A percentile compares a stretch with the other conserved stretches of the same genome.
Conservation (phyloP, 768 basidiomycete species). For the Tephrocybe sp. region DNA sequence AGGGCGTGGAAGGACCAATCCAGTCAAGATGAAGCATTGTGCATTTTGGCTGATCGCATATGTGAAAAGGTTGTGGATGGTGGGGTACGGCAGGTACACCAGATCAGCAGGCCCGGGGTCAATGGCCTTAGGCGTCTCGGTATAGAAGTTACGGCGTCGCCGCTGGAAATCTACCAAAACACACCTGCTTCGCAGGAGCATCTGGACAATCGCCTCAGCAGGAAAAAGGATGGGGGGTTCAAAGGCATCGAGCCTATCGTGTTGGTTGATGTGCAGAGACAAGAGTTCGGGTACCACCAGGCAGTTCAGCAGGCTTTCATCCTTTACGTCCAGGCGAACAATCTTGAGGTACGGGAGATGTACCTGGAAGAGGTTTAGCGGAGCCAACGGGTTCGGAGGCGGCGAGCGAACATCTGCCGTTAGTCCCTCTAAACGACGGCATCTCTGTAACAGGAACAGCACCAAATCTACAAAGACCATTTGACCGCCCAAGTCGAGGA, state of each 20-base stretch:
- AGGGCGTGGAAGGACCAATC: constrained; percentile 1
- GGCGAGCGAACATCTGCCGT: constrained; percentile 2
- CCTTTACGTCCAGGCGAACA: constrained; percentile 2
- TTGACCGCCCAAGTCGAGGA: constrained; percentile 2
- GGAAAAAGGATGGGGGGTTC: not conserved
- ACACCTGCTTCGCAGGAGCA: constrained; percentile 1
- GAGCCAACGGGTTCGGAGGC: not conserved
- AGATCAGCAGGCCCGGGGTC: constrained; percentile 7
- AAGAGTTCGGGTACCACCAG: constrained; percentile 4
- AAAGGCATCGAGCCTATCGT: not conserved
- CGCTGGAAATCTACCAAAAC: constrained; percentile 3
- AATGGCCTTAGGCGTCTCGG: not conserved
- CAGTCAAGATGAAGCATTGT: constrained; percentile 1
- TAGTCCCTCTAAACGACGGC: not conserved
- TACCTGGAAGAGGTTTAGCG: not conserved
- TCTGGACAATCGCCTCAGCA: not conserved
- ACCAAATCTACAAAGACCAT: not conserved
- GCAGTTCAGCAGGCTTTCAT: constrained; percentile 1
- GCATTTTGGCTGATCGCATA: not conserved
- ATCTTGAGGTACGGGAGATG: constrained; percentile 4
- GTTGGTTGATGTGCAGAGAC: constrained; percentile 1
- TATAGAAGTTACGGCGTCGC: constrained; percentile 7
- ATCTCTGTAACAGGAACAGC: not conserved
- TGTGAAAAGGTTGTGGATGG: not conserved
- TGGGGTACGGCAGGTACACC: not conserved